A percentile compares a stretch with the other conserved stretches of the same genome.
These are phyloP conservation scores for Microcyclospora pomicola DNA, from an alignment of 2,329 filamentous ascomycete species.

Conservation along the genomic window DNA sequence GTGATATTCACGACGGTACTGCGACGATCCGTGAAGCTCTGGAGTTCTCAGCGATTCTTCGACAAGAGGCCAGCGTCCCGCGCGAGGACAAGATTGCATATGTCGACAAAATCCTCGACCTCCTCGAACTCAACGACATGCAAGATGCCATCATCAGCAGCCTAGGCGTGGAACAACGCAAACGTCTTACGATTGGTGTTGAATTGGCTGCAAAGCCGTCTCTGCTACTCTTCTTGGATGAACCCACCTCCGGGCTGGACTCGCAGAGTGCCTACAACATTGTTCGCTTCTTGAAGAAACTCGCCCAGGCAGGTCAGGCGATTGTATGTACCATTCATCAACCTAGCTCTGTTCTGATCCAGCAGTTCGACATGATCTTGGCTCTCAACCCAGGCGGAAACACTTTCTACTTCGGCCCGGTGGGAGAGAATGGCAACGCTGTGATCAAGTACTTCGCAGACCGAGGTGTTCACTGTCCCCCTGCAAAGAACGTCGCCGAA, in stretches of 20 bases:
- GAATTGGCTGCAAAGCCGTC: conserved; percentile 57
- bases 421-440: conserved; percentile 51
- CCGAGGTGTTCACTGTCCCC: conserved; percentile 52
- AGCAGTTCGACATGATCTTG: conserved; percentile 62
- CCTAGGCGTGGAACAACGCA: conserved; percentile 55
- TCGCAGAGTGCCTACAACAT: conserved; percentile 56
- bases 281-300: conserved; percentile 53
- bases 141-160: conserved; percentile 53
- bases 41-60: conserved; percentile 53
- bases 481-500: conserved; percentile 51
- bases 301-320: conserved; percentile 52
- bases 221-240: conserved; percentile 56
- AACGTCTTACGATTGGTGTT: conserved; percentile 59
- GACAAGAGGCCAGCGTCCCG: conserved; percentile 43
- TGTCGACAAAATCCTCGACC: conserved; percentile 50
- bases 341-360: conserved; percentile 53
- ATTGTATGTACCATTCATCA: conserved; percentile 66
- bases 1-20: conserved; percentile 56
- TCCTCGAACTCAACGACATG: conserved; percentile 51
- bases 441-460: conserved; percentile 56
- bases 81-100: conserved; percentile 50
- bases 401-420: conserved; percentile 59
- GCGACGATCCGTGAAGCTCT: conserved; percentile 54
- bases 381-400: conserved; percentile 55
- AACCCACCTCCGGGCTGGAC: conserved; percentile 58